Conservation (phyloP, 129 eudicot genomes). For the Saposhnikovia divaricata region DNA sequence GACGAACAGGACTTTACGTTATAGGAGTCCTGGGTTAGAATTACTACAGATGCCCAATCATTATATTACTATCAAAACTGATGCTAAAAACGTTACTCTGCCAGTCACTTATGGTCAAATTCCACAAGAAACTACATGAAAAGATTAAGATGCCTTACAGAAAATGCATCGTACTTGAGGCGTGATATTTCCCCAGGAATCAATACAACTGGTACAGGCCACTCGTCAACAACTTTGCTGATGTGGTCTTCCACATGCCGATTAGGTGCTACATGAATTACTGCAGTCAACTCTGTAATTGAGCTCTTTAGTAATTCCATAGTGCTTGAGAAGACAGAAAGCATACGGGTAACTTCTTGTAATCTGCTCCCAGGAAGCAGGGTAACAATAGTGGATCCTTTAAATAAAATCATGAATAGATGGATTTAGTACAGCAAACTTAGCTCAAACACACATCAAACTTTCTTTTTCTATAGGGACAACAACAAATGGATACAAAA, state of each 20-base stretch:
- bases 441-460: neutral
- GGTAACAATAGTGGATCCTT: constrained; percentile 51
- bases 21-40: neutral
- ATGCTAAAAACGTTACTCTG: neutral
- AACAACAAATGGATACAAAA: neutral
- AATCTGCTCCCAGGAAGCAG: constrained; percentile 95
- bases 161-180: constrained; percentile 57
- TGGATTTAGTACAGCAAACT: neutral
- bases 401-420: neutral
- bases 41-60: neutral
- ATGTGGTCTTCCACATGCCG: constrained; percentile 58
- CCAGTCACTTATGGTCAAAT: neutral
- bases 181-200: constrained; percentile 51
- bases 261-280: constrained; percentile 86
- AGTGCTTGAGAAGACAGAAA: constrained; percentile 61
- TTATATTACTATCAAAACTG: neutral
- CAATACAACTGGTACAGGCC: constrained; percentile 48
- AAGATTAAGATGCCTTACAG: constrained; percentile 34
- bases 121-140: neutral
- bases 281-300: constrained; percentile 36
- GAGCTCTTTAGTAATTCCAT: constrained; percentile 42
- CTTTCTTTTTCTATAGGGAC: neutral
- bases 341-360: constrained; percentile 92
- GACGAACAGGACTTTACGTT: neutral
- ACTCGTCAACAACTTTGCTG: constrained; percentile 26